Evolutionary conservation across 192 early-diverging fungal genomes (phyloP).

Genomic region (Paraglomus brasilianum): DNA sequence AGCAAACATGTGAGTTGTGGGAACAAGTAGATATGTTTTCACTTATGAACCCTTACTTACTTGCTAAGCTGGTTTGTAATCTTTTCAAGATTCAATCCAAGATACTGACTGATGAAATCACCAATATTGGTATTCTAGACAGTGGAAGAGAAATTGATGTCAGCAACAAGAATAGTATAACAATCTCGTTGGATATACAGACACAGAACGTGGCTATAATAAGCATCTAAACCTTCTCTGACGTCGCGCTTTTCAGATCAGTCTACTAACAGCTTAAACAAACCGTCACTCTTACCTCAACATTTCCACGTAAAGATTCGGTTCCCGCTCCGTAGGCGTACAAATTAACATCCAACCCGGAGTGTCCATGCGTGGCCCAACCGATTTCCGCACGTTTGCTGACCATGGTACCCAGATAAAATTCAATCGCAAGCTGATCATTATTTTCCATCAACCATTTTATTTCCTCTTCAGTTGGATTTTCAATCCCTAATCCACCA

Average conservation of each 20-base stretch:
- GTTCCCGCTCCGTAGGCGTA: slow-evolving; percentile 57
- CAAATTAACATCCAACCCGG: slow-evolving; percentile 89
- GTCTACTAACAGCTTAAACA: neutral
- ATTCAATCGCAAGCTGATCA: slow-evolving; percentile 41
- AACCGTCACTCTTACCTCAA: slow-evolving; percentile 54
- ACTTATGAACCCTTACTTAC: slow-evolving; percentile 24
- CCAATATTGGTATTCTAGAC: slow-evolving; percentile 61
- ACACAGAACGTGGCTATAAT: too few species aligned
- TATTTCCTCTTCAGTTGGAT: slow-evolving; percentile 66
- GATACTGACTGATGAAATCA: slow-evolving; percentile 50
- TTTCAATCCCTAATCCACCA: slow-evolving; percentile 33
- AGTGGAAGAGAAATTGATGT: too few species aligned
- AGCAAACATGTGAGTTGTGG: too few species aligned
- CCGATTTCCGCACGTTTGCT: slow-evolving; percentile 61
- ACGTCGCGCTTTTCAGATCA: neutral
- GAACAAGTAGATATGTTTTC: neutral
- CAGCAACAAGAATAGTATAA: too few species aligned
- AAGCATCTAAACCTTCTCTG: neutral
- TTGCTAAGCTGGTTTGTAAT: slow-evolving; percentile 47
- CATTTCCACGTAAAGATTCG: slow-evolving; percentile 51
- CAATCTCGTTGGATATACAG: too few species aligned
- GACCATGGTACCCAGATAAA: slow-evolving; percentile 51
- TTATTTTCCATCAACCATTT: slow-evolving; percentile 39
- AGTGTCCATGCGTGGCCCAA: slow-evolving; percentile 91
- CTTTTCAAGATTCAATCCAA: slow-evolving; percentile 49